phyloP scores from a whole-genome alignment of 208 protist genomes.

The Leishmania tarentolae region DNA sequence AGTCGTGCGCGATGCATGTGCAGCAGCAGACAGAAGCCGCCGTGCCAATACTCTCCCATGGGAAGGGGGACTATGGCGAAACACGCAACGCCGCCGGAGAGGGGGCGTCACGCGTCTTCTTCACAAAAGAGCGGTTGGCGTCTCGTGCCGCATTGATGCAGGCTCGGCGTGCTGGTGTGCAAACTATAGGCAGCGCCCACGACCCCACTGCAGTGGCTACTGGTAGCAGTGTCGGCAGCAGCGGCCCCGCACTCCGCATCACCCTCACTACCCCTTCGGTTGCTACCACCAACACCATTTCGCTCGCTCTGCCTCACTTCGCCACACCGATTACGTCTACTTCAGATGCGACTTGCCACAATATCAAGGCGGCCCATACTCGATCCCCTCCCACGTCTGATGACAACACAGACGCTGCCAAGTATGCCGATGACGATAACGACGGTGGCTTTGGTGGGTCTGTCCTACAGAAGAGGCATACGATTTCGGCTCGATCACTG shows the following conservation, averaged over 20 bases:
- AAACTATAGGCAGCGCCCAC: neutral
- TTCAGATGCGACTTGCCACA: neutral
- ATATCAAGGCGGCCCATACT: neutral
- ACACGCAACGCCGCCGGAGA: neutral
- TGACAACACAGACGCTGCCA: neutral
- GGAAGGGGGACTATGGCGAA: neutral
- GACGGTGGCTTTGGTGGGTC: constrained; percentile 28
- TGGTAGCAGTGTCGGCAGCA: neutral
- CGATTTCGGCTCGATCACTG: neutral
- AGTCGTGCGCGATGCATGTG: neutral
- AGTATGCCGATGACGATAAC: neutral
- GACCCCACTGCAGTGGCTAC: neutral
- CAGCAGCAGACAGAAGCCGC: neutral
- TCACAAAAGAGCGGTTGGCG: constrained; percentile 32
- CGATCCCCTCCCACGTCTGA: neutral
- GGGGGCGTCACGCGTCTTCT: constrained; percentile 24
- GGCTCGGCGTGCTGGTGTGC: constrained; percentile 12
- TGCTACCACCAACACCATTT: neutral
- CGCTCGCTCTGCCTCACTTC: neutral
- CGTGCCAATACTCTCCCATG: neutral
- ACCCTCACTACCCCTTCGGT: constrained; percentile 7
- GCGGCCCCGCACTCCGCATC: constrained; percentile 5
- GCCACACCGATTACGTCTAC: neutral
- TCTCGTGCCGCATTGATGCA: constrained; percentile 30
- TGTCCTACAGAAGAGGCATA: constrained; percentile 8